Percentiles rank a stretch among this genome's conserved stretches.
Conservation (phyloP, 768 basidiomycete genomes). For the Tulasnella sp. region DNA sequence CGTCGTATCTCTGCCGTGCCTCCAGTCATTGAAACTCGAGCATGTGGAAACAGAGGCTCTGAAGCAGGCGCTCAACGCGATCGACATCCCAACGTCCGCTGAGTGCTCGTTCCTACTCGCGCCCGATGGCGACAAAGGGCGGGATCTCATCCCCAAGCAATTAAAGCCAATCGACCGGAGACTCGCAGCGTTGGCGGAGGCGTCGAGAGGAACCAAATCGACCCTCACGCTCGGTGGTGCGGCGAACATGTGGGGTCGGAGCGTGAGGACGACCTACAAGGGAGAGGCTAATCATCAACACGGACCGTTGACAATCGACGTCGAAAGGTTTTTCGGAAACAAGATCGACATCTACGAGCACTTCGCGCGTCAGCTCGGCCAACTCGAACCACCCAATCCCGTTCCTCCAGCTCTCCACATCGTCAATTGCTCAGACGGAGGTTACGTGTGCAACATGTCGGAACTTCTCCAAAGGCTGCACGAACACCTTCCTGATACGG, state of each 20-base stretch:
- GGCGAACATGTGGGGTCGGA: too few relatives aligned
- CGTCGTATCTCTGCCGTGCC: not conserved
- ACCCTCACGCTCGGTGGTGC: not conserved
- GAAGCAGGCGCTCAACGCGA: not conserved
- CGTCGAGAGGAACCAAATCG: not conserved
- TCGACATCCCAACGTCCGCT: not conserved
- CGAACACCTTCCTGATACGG: too few relatives aligned
- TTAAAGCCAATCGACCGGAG: not conserved
- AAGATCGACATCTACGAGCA: too few relatives aligned
- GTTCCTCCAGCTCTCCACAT: too few relatives aligned
- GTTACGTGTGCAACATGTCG: too few relatives aligned
- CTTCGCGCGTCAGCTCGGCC: too few relatives aligned
- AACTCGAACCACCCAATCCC: too few relatives aligned
- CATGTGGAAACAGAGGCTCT: not conserved
- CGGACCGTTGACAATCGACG: too few relatives aligned
- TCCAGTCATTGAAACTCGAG: not conserved
- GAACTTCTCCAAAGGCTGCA: too few relatives aligned
- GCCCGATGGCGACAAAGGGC: not conserved
- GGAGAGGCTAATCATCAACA: not conserved
- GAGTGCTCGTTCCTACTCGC: not conserved
- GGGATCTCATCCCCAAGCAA: not conserved
- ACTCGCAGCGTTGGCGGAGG: not conserved
- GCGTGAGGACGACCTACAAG: too few relatives aligned
- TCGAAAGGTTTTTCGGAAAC: too few relatives aligned
- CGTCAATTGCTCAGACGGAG: too few relatives aligned